Conservation (phyloP, 495 filamentous ascomycete genomes). For the Penicillium diatomitis region DNA sequence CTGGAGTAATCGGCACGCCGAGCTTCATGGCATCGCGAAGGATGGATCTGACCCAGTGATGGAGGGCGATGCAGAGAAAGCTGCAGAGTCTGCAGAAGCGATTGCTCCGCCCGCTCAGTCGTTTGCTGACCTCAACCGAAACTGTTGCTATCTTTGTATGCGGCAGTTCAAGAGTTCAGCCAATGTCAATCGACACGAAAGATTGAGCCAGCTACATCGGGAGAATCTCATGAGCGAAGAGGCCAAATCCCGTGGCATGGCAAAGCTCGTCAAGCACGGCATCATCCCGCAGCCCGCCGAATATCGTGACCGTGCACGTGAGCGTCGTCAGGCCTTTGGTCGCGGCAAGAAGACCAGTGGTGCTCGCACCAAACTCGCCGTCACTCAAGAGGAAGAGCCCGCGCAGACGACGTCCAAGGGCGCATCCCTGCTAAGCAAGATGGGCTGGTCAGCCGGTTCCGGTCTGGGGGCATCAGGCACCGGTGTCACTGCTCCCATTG, state of each 20-base stretch:
- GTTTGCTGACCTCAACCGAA: slow-evolving; percentile 60
- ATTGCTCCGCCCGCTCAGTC: slow-evolving; percentile 39
- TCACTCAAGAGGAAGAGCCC: slow-evolving; percentile 25
- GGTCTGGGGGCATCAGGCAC: slow-evolving; percentile 75
- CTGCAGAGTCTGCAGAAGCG: slow-evolving; percentile 5
- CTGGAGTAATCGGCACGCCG: slow-evolving; percentile 80
- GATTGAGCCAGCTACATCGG: slow-evolving; percentile 64
- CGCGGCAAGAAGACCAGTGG: slow-evolving; percentile 41
- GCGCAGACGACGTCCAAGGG: slow-evolving; percentile 61
- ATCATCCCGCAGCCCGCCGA: slow-evolving; percentile 27
- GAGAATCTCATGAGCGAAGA: slow-evolving; percentile 56
- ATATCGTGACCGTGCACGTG: slow-evolving; percentile 79
- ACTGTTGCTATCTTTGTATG: slow-evolving; percentile 71
- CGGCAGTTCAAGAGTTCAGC: slow-evolving; percentile 60
- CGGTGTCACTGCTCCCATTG: slow-evolving; percentile 67
- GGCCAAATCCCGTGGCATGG: slow-evolving; percentile 21
- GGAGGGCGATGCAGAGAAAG: slow-evolving; percentile 6
- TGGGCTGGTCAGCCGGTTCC: slow-evolving; percentile 77
- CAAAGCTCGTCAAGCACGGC: slow-evolving; percentile 19
- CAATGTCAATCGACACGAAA: slow-evolving; percentile 68
- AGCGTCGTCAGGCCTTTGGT: slow-evolving; percentile 69
- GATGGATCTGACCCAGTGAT: slow-evolving; percentile 18
- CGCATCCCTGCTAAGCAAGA: slow-evolving; percentile 74
- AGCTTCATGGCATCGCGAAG: slow-evolving; percentile 57
- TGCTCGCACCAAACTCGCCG: slow-evolving; percentile 20